These are phyloP conservation scores for Stipa capillata DNA, from an alignment of 176 grass and related monocot species.

Conservation along the genomic window DNA sequence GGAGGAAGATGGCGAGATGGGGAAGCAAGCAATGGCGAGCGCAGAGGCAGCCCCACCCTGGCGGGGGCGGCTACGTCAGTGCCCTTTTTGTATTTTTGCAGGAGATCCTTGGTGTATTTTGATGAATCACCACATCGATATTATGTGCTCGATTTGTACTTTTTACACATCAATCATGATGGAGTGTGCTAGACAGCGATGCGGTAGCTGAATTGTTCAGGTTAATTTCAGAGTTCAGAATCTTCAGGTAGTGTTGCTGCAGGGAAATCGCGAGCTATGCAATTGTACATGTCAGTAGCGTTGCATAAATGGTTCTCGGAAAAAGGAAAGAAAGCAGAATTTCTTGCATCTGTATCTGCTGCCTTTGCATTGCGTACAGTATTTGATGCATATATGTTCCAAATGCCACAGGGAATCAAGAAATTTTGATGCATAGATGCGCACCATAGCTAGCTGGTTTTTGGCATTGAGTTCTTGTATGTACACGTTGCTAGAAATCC, in stretches of 20 bases:
- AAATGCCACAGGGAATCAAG: no score
- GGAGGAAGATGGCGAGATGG: conserved; percentile 18
- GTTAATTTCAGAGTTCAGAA: background rate
- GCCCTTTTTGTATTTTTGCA: background rate
- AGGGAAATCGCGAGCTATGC: background rate
- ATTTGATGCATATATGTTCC: no score
- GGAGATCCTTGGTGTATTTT: background rate
- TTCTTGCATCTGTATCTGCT: no score
- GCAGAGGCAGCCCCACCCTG: background rate
- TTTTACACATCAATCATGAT: background rate
- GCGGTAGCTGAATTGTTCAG: background rate
- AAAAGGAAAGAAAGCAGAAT: no score
- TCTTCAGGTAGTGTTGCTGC: background rate
- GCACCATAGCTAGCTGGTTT: no score
- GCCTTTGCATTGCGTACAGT: no score
- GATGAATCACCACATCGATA: background rate
- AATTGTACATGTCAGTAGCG: background rate
- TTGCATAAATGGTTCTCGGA: background rate
- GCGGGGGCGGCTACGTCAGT: conserved; percentile 1
- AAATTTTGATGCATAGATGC: no score
- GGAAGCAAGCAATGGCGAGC: conserved; percentile 26
- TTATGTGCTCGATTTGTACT: background rate
- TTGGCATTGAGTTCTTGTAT: no score
- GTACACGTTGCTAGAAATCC: no score
- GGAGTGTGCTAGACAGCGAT: background rate